Percentiles rank a stretch among this genome's conserved stretches.
Evolutionary conservation across 1,139 yeast species (phyloP).

Genomic region (Geotrichum macrosporum): DNA sequence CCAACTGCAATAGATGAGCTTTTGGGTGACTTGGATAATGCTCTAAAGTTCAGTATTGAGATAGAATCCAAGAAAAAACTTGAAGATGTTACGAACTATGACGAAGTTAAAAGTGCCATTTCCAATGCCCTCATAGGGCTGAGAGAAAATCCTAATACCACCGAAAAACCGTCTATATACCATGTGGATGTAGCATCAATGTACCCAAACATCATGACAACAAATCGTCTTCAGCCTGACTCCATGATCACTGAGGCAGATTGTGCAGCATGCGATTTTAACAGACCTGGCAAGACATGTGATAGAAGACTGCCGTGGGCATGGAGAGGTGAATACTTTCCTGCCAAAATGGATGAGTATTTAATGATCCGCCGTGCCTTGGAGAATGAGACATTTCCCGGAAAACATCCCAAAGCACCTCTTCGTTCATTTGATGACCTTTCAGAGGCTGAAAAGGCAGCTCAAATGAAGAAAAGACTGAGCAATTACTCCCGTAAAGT

Average conservation of each 20-base stretch:
- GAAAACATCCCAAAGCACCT: constrained; percentile 45
- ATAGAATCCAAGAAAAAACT: constrained; percentile 72
- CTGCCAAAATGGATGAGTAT: constrained; percentile 89
- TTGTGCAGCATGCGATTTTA: constrained; percentile 96
- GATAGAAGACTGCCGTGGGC: constrained; percentile 93
- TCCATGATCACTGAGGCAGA: constrained; percentile 94
- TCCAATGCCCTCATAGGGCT: constrained; percentile 52
- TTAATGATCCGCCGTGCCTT: constrained; percentile 82
- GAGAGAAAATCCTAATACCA: constrained; percentile 57
- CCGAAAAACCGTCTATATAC: constrained; percentile 81
- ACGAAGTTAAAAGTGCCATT: constrained; percentile 63
- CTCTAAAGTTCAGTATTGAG: constrained; percentile 76
- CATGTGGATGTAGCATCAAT: constrained; percentile 99
- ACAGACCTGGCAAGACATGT: constrained; percentile 89
- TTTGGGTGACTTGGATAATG: constrained; percentile 63
- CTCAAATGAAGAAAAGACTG: constrained; percentile 69
- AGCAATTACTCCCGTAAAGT: constrained; percentile 81
- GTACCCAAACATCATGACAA: constrained; percentile 99
- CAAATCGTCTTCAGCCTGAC: constrained; percentile 95
- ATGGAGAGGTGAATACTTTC: constrained; percentile 96
- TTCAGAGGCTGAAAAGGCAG: constrained; percentile 71
- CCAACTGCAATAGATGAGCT: constrained; percentile 80
- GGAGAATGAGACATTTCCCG: constrained; percentile 72
- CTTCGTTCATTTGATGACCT: constrained; percentile 60
- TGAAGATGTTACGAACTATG: constrained; percentile 74